Evolutionary conservation across 2,329 filamentous ascomycete species (phyloP).

Genomic region (Pseudogymnoascus sp.): DNA sequence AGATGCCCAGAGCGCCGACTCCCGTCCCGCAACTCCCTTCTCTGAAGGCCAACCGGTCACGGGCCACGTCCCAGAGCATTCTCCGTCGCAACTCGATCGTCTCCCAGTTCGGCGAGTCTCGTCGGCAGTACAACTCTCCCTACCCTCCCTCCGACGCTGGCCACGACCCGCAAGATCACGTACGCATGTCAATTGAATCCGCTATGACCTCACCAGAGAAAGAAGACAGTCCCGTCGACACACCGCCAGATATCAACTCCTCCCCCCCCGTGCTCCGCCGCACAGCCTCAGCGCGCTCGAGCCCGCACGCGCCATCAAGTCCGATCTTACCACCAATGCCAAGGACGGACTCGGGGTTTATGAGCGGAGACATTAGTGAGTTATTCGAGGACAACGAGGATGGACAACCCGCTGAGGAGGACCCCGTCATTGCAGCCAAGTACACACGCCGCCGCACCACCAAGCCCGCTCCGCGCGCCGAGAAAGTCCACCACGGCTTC

Average conservation of each 20-base stretch:
- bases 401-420: constrained; percentile 30
- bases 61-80: constrained; percentile 36
- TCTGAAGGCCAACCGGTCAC: constrained; percentile 28
- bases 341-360: constrained; percentile 68
- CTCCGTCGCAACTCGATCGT: constrained; percentile 56
- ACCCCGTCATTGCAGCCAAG: constrained; percentile 29
- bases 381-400: constrained; percentile 56
- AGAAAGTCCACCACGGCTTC: constrained; percentile 22
- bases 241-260: constrained; percentile 76
- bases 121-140: constrained; percentile 32
- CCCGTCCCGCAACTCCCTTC: constrained; percentile 50
- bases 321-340: constrained; percentile 51
- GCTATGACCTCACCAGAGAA: constrained; percentile 43
- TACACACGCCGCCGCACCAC: constrained; percentile 22
- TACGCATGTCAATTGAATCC: constrained; percentile 34
- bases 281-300: constrained; percentile 61
- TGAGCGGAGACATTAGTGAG: constrained; percentile 52
- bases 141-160: constrained; percentile 32
- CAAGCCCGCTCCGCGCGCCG: constrained; percentile 8
- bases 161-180: constrained; percentile 25
- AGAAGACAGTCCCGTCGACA: constrained; percentile 48
- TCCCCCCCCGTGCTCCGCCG: constrained; percentile 75
- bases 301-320: constrained; percentile 65
- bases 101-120: constrained; percentile 33
- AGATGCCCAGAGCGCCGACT: constrained; percentile 69